Conservation (phyloP, 139 green algal species). For the Chlamydomonas incerta region DNA sequence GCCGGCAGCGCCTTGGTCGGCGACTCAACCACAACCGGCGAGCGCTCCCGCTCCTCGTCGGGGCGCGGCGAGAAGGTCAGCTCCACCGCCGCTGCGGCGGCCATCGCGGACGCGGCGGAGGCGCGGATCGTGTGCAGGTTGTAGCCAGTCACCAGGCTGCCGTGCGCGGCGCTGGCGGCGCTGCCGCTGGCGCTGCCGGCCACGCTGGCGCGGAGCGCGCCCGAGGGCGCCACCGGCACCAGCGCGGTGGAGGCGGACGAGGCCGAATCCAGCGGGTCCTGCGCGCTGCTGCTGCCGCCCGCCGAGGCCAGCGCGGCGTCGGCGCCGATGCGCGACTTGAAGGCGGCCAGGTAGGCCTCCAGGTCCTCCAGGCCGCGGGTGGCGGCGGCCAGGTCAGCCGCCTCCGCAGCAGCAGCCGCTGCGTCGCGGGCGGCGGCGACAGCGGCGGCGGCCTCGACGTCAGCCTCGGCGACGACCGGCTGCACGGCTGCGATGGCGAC, state of each 20-base stretch:
- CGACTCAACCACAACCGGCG: too few relatives aligned
- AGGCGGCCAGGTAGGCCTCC: slow-evolving; percentile 2
- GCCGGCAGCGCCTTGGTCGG: too few relatives aligned
- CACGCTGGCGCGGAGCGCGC: too few relatives aligned
- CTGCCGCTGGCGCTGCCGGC: too few relatives aligned
- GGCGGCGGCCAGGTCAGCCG: background rate
- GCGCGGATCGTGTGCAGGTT: slow-evolving; percentile 32
- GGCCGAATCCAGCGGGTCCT: too few relatives aligned
- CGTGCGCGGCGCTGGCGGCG: background rate
- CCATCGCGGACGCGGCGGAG: slow-evolving; percentile 20
- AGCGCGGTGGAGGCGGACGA: too few relatives aligned
- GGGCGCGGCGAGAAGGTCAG: slow-evolving; percentile 6
- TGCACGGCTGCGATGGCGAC: background rate
- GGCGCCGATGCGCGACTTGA: slow-evolving; percentile 16
- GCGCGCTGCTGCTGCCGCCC: background rate
- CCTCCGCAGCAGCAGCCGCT: too few relatives aligned
- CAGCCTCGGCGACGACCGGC: background rate
- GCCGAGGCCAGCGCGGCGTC: background rate
- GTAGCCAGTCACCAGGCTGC: slow-evolving; percentile 1
- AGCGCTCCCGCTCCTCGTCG: background rate
- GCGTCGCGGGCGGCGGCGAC: too few relatives aligned
- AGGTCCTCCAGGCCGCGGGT: slow-evolving; percentile 13
- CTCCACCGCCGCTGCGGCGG: slow-evolving; percentile 10
- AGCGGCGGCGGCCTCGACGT: too few relatives aligned
- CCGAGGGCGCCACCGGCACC: too few relatives aligned